Base-by-base conservation (phyloP, 768 basidiomycete species). In the Ephemerocybe angulata region DNA sequence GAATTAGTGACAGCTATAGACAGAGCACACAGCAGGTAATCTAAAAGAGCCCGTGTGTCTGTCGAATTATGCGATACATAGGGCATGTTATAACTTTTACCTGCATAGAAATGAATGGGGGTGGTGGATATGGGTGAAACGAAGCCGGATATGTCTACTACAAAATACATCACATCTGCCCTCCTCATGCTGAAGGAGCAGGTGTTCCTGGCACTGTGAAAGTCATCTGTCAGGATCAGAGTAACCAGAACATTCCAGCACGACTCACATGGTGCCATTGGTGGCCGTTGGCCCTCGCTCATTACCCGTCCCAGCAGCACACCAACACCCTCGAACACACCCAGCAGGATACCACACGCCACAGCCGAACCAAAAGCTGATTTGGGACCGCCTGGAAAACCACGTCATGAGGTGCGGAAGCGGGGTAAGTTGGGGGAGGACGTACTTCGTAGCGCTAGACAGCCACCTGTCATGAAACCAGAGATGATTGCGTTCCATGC, bases 401-500 rank as follows among this genome's bases (percentile, higher is more conserved):
- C 28, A 46, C 27, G 24, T 63, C 27, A 59, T 54, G 38, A 42
- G 31, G 54, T 17, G 22, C 42, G 40, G 25, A 30, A 48, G 17
- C 40, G 19, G 56, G 40, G 42, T 28, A 52, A 48, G 57, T 22
- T 57, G 49, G 37, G 28, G 33, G n/a, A 50, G 21, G 28, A 86
- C 91, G 73, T 70, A 97, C 96, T 92, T 76, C 96, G 83, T 58
- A 90, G 82, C 55, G 96, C 97, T 52, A 98, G 73, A 70, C 91
- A 95, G 53, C 97, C 97, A 72, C 97, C 97, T 10, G 97, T 98
- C 86, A 97, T 83, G 76, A 99, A 99, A 42, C 97, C 97, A 24
- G 94, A 93, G 50, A 97, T 88, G 64, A 99, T 98, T 38, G 94
- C 94, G 67, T 99, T 99, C 94, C 94, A 99, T 50, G 96, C 90